Evolutionary conservation across 768 basidiomycete species (phyloP), one percentile per base, ranked within the genome.

Genomic region (Pulveroboletus sp.): DNA sequence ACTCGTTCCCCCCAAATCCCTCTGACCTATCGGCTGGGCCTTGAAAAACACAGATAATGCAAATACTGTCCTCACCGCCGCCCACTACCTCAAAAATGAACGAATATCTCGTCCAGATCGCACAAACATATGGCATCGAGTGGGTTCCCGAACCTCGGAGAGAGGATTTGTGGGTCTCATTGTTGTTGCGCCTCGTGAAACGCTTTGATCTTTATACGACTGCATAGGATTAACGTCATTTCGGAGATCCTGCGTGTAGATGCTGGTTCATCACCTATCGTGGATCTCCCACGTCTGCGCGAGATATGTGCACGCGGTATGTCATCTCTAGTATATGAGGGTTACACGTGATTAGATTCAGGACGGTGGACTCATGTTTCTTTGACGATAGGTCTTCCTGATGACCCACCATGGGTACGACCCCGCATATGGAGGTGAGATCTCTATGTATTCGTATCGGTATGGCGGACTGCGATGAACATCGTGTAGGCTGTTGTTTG

Each of bases 371-470:
- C 27, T 57, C 40, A 57, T 24, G 1, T 40, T 39, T 45, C 39
- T 28, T 51, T 27, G 39, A 39, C 33, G 15, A 28, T 53, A 89
- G 87, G 87, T 50, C 77, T 89, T 40, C 84, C 87, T 43, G 80
- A 86, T 56, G 76, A 84, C 57, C 88, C 88, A 38, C 69, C 76
- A 5, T 89, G 86, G 85, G 72, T 89, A 55, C 77, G 88, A 37
- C 84, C 87, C 27, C 76, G 84, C 38, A 73, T 86, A 58, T 90
- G 88, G 88, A 86, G 80, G 88, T 86, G 54, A 63, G 82, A 39
- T 26, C 17, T 24, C 32, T 26, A 8, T 3, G 6, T 49, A 26
- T n/a, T 24, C 31, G 26, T 32, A 8, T 14, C 13, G 0, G 6
- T 3, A 31, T 50, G 40, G 27, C 27, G 39, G n/a, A 50, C 37